These are phyloP conservation scores for Blechomonas ayalai DNA, from an alignment of 208 protist species.

Conservation along the genomic window DNA sequence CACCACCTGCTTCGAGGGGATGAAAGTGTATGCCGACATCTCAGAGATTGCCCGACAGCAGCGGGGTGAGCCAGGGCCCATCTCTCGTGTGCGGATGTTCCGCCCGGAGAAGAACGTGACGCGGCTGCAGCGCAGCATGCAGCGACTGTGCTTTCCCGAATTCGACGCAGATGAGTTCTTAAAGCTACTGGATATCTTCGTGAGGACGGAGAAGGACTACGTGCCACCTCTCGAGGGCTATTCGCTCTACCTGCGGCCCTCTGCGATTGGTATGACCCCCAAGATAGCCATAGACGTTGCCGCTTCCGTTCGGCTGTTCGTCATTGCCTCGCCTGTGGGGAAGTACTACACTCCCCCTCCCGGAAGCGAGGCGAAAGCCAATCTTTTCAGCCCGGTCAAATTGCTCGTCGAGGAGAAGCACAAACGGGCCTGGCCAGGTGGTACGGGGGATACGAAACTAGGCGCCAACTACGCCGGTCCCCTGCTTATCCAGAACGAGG, in stretches of 20 bases:
- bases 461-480: conserved; percentile 92
- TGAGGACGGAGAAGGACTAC: conserved; percentile 91
- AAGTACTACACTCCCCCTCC: conserved; percentile 93
- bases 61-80: conserved; percentile 15
- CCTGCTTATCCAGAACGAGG: conserved; percentile 82
- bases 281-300: conserved; percentile 64
- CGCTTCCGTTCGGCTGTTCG: conserved; percentile 68
- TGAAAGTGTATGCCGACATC: conserved; percentile 96
- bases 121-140: conserved; percentile 80
- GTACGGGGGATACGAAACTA: conserved; percentile 91
- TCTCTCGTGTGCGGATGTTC: conserved; percentile 89
- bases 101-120: conserved; percentile 94
- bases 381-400: conserved; percentile 87
- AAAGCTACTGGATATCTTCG: conserved; percentile 89
- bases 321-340: conserved; percentile 96
- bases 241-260: conserved; percentile 98
- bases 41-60: conserved; percentile 39
- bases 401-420: conserved; percentile 88
- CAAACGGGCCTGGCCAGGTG: conserved; percentile 94
- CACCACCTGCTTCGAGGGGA: conserved; percentile 94
- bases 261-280: conserved; percentile 87
- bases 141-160: conserved; percentile 87
- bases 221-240: conserved; percentile 91
- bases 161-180: conserved; percentile 89
- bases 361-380: conserved; percentile 9